A percentile compares a stretch with the other conserved stretches of the same genome.
Conservation (phyloP, 148 eudicot species). For the Nepenthes gracilis region DNA sequence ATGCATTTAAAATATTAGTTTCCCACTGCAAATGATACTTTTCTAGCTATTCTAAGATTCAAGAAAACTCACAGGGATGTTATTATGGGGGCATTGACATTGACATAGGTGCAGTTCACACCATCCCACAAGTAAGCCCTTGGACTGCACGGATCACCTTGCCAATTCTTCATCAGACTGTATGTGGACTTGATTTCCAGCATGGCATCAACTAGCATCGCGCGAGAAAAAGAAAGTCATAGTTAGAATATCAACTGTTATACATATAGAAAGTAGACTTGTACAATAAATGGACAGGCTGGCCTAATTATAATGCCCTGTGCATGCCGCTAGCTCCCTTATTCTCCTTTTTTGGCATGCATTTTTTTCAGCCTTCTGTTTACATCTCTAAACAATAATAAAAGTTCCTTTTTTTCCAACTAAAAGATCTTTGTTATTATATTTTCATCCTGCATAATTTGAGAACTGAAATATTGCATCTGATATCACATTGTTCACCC, state of each 20-base stretch:
- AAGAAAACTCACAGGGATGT: conserved; percentile 15
- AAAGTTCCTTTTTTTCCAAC: no score
- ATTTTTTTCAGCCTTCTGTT: no score
- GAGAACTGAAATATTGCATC: no score
- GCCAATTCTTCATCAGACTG: conserved; percentile 25
- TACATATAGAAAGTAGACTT: no score
- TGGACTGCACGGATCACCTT: conserved; percentile 48
- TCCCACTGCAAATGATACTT: not conserved
- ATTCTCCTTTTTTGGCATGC: no score
- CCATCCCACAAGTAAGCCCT: conserved; percentile 24
- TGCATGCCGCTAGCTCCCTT: no score
- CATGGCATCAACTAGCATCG: conserved; percentile 20
- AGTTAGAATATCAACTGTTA: not conserved
- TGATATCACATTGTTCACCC: no score
- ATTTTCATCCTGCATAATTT: no score
- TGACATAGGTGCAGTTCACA: conserved; percentile 12
- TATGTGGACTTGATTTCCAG: conserved; percentile 20
- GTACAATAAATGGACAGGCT: no score
- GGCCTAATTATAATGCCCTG: no score
- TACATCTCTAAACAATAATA: no score
- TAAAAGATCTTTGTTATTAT: no score
- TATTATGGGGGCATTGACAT: conserved; percentile 8
- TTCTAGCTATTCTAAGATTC: not conserved
- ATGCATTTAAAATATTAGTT: not conserved
- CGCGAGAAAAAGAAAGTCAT: not conserved